phyloP scores from a whole-genome alignment of 2,329 filamentous ascomycete species.

The Apiospora arundinis region DNA sequence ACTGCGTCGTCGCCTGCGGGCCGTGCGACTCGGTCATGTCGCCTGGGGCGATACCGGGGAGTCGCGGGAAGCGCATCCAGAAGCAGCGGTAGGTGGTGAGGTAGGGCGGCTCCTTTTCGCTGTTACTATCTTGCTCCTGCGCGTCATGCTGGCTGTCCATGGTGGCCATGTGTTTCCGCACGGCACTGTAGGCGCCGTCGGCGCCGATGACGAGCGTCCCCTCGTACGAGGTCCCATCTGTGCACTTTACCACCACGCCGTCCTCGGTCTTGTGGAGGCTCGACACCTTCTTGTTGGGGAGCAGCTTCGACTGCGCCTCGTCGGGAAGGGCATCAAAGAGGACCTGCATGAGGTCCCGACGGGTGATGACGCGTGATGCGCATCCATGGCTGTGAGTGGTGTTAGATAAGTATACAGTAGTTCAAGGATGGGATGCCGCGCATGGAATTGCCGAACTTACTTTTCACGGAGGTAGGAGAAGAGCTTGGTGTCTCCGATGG shows the following conservation, averaged over 20 bases:
- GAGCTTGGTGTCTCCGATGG: slow-evolving; percentile 33
- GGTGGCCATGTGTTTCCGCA: slow-evolving; percentile 40
- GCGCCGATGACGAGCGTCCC: slow-evolving; percentile 49
- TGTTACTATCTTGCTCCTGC: neutral
- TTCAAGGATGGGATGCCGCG: too few species aligned
- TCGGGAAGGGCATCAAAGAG: slow-evolving; percentile 41
- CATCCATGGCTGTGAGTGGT: slow-evolving; percentile 35
- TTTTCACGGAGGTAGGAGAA: slow-evolving; percentile 35
- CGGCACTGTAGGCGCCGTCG: slow-evolving; percentile 48
- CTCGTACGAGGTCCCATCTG: slow-evolving; percentile 42
- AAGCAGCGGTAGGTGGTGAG: slow-evolving; percentile 41
- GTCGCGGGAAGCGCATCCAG: slow-evolving; percentile 42
- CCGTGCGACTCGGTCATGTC: slow-evolving; percentile 40
- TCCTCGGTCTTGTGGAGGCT: neutral
- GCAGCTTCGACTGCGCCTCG: slow-evolving; percentile 34
- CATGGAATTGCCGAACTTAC: slow-evolving; percentile 23
- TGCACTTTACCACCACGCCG: slow-evolving; percentile 27
- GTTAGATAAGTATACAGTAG: slow-evolving; percentile 3
- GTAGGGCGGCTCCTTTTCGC: slow-evolving; percentile 37
- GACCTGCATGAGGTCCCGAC: slow-evolving; percentile 41
- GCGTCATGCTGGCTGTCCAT: neutral
- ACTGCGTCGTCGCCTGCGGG: slow-evolving; percentile 36
- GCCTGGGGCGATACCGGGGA: slow-evolving; percentile 31
- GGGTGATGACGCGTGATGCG: slow-evolving; percentile 39
- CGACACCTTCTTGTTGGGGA: slow-evolving; percentile 33